phyloP scores from a whole-genome alignment of 1,284 basidiomycete genomes.

The Sphagnurus paluster region DNA sequence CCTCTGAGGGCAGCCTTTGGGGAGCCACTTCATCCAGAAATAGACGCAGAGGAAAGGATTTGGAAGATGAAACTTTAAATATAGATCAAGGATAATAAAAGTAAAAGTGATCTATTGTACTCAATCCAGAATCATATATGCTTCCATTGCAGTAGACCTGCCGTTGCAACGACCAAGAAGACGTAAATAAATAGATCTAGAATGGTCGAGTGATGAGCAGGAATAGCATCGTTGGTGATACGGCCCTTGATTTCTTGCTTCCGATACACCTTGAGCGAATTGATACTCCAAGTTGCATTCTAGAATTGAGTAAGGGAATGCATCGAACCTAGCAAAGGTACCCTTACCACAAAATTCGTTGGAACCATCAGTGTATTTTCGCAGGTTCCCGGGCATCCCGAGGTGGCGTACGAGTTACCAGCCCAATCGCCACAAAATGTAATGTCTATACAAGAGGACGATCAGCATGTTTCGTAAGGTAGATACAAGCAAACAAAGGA shows the following conservation, averaged over 20 bases:
- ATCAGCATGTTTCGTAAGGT: slow-evolving; percentile 8
- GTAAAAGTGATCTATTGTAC: not conserved
- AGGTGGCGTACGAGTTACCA: slow-evolving; percentile 71
- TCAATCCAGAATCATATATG: not conserved
- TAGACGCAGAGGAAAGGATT: slow-evolving; percentile 38
- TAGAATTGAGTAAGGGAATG: slow-evolving; percentile 14
- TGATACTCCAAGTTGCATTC: slow-evolving; percentile 43
- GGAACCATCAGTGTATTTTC: slow-evolving; percentile 63
- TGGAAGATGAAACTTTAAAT: slow-evolving; percentile 57
- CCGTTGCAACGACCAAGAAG: slow-evolving; percentile 13
- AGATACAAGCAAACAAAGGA: slow-evolving; percentile 2
- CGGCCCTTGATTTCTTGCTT: slow-evolving; percentile 32
- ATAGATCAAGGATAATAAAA: not conserved
- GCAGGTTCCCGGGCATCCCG: slow-evolving; percentile 76
- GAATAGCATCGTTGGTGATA: slow-evolving; percentile 12
- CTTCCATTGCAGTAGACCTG: not conserved
- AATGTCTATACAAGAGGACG: slow-evolving; percentile 52
- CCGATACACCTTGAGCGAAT: slow-evolving; percentile 37
- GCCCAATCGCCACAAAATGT: slow-evolving; percentile 87
- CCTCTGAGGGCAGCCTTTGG: slow-evolving; percentile 74
- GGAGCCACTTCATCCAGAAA: slow-evolving; percentile 42
- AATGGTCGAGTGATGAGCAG: not conserved
- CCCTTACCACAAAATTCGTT: slow-evolving; percentile 64
- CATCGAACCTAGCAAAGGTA: slow-evolving; percentile 12
- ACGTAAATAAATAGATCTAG: slow-evolving; percentile 2